Base-by-base conservation (phyloP, 345 rosid species). In the Excoecaria cochinchinensis region DNA sequence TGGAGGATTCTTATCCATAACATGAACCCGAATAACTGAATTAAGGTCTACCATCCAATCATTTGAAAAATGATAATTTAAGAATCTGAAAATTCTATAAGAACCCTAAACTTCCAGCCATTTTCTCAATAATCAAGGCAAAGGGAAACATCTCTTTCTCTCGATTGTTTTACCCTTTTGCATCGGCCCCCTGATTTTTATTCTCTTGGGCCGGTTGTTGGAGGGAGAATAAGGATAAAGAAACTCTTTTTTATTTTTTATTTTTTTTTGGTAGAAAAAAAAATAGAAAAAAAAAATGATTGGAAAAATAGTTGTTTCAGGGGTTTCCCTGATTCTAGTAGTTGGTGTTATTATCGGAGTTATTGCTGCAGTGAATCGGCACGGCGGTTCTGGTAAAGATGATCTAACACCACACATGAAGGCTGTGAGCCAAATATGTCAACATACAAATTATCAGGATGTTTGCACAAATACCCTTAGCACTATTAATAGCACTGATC, bases 401-500 rank as follows among this genome's bases (percentile, higher is more conserved):
- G 7, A 53, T 15, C 48, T 67, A 25, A 47, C 81, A 9, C 77
- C 81, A 6, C 77, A 78, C 13, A 78, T 78, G 81, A 78, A 81
- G 62, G 80, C 83, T 40, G 83, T 76, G 1, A 73, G 53, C 19
- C 67, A 73, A 17, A 44, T 81, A 1, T 81, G 83, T 46, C 75
- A 73, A 36, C 83, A 80, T 12, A 77, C 80, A 0, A 36, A 72
- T 63, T 81, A 81, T 69, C 77, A 81, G 56, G 80, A 81, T 1
- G 55, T 55, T 25, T 81, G 83, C 78, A 81, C 71, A 1, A 17
- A 64, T 4, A 61, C 75, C 39, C 78, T 81, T 0, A 10, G 75
- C 39, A 1, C 31, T 6, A 63, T 56, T 36, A 81, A 77, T 55
- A 60, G 75, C 17, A 77, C 78, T 0, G 81, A 81, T 47, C 81